Percentiles rank a stretch among this genome's conserved stretches.
phyloP scores from a whole-genome alignment of 768 basidiomycete genomes.

The Tricholoma sp. region DNA sequence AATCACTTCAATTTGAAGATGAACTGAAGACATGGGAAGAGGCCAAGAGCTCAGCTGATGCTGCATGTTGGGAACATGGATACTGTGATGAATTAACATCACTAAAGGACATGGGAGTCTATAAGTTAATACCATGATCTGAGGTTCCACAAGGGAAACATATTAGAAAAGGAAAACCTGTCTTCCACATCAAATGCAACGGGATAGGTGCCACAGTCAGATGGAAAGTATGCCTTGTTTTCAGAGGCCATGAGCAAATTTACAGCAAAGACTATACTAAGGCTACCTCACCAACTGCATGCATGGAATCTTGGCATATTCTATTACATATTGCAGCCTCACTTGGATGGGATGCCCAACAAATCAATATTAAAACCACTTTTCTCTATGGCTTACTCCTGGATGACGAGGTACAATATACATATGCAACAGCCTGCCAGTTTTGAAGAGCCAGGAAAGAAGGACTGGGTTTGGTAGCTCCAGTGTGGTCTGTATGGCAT shows the following conservation, averaged over 20 bases:
- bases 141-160: constrained; percentile 21
- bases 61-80: constrained; percentile 13
- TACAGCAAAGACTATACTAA: constrained; percentile 29
- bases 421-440: no score
- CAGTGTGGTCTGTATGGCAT: no score
- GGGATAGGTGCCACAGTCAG: constrained; percentile 20
- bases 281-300: no score
- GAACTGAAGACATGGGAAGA: constrained; percentile 14
- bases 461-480: no score
- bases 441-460: no score
- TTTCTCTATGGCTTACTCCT: no score
- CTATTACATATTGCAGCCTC: no score
- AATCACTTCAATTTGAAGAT: not conserved
- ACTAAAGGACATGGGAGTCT: constrained; percentile 23
- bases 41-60: constrained; percentile 20
- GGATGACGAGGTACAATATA: no score
- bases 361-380: no score
- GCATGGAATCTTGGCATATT: no score
- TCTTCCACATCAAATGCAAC: constrained; percentile 25
- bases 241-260: constrained; percentile 36
- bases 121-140: constrained; percentile 18
- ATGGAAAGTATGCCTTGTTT: constrained; percentile 30
- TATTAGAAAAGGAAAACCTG: constrained; percentile 13
- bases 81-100: constrained; percentile 22
- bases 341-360: no score